Evolutionary conservation across 169 alveolate species (phyloP).

Genomic region (Cystoisospora suis): DNA sequence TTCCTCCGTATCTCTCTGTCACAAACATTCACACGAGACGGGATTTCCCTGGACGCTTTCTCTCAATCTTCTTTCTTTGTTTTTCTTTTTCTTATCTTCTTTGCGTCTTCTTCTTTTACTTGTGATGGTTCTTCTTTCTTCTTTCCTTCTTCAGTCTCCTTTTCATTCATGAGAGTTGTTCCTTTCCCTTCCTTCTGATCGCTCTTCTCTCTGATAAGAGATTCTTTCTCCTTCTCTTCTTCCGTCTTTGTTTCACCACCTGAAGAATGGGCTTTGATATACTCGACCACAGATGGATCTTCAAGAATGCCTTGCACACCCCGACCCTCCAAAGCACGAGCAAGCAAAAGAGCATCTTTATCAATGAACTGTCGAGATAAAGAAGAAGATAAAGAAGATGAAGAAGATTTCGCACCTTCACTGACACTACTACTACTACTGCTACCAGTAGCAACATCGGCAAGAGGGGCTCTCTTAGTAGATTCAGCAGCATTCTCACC

Average conservation of each 20-base stretch:
- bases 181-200: too few species aligned
- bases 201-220: too few species aligned
- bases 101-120: too few species aligned
- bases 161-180: too few species aligned
- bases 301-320: conserved; percentile 38
- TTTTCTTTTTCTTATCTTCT: too few species aligned
- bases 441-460: neutral
- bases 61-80: too few species aligned
- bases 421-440: conserved; percentile 1
- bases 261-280: neutral
- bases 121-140: too few species aligned
- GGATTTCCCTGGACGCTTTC: too few species aligned
- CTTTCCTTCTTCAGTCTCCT: too few species aligned
- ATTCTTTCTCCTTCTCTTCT: neutral
- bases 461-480: neutral
- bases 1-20: too few species aligned
- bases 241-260: neutral
- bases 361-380: conserved; percentile 37
- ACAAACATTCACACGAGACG: too few species aligned
- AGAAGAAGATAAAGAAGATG: conserved; percentile 22
- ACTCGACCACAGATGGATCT: conserved; percentile 26
- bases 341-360: conserved; percentile 20
- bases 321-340: conserved; percentile 42
- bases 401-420: conserved; percentile 31
- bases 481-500: too few species aligned